These are phyloP conservation scores for Lachancea cidri DNA, from an alignment of 805 yeast species.

Conservation along the genomic window DNA sequence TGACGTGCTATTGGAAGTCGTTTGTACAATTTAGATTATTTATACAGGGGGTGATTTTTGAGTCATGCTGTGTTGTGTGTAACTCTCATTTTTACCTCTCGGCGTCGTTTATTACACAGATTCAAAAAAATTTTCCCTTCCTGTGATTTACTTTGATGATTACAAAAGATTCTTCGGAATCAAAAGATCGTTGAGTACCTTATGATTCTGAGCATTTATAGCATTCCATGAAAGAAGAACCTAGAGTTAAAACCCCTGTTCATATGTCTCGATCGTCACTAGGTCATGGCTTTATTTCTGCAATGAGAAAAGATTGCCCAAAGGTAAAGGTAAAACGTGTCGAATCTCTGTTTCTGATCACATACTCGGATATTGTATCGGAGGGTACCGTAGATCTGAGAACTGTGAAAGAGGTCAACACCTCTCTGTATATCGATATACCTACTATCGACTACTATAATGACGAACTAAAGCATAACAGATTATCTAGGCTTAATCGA, in stretches of 20 bases:
- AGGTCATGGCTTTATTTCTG: slow-evolving; percentile 2
- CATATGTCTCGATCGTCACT: slow-evolving; percentile 4
- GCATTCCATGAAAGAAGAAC: slow-evolving; percentile 8
- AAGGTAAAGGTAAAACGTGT: slow-evolving; percentile 27
- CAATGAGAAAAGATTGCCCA: slow-evolving; percentile 4
- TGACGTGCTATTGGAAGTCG: too few relatives aligned
- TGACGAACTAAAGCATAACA: slow-evolving; percentile 26
- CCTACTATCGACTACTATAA: slow-evolving; percentile 33
- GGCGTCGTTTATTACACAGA: neutral
- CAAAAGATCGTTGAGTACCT: neutral
- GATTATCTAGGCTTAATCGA: slow-evolving; percentile 26
- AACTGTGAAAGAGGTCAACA: slow-evolving; percentile 15
- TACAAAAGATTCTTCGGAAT: neutral
- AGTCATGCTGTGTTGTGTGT: too few relatives aligned
- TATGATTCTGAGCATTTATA: slow-evolving; percentile 3
- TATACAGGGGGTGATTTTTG: too few relatives aligned
- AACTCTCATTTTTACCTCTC: too few relatives aligned
- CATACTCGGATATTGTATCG: slow-evolving; percentile 26
- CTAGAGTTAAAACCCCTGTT: slow-evolving; percentile 6
- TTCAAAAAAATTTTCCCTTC: neutral
- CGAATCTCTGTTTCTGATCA: slow-evolving; percentile 26
- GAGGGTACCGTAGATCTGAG: slow-evolving; percentile 4
- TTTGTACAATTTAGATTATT: too few relatives aligned
- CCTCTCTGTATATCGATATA: slow-evolving; percentile 29
- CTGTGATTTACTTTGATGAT: neutral